Conservation (phyloP, 441 rosid species). For the Geranium incanum region DNA sequence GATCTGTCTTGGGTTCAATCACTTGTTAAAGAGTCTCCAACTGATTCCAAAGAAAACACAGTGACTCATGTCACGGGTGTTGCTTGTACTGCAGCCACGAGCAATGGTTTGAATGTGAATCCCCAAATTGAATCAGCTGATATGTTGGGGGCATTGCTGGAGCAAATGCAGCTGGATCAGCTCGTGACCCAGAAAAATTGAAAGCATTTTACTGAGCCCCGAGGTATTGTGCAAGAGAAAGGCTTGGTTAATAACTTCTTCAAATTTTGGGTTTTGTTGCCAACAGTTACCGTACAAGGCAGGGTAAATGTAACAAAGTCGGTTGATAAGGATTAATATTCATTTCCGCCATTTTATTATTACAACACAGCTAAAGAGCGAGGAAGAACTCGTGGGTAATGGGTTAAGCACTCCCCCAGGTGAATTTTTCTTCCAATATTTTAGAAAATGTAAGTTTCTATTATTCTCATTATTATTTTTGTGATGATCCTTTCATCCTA, state of each 20-base stretch:
- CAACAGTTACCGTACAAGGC: neutral
- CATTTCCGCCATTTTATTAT: neutral
- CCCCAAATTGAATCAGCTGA: slow-evolving; percentile 39
- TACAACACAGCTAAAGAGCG: neutral
- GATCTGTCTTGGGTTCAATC: slow-evolving; percentile 75
- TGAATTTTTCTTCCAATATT: neutral
- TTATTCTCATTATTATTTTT: neutral
- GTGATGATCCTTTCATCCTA: neutral
- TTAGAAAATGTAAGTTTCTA: neutral
- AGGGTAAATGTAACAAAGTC: neutral
- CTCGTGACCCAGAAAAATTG: slow-evolving; percentile 81
- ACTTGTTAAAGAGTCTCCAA: slow-evolving; percentile 57
- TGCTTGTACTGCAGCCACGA: slow-evolving; percentile 23
- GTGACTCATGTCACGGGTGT: slow-evolving; percentile 27
- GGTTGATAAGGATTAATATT: neutral
- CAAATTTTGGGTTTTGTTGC: neutral
- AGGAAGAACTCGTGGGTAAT: neutral
- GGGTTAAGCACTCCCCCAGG: neutral
- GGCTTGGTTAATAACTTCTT: slow-evolving; percentile 20
- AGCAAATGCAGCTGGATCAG: slow-evolving; percentile 82
- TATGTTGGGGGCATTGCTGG: slow-evolving; percentile 70
- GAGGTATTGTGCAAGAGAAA: slow-evolving; percentile 33
- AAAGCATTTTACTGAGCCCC: slow-evolving; percentile 24
- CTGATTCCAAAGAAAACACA: slow-evolving; percentile 43
- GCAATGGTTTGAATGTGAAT: slow-evolving; percentile 35